A percentile compares a stretch with the other conserved stretches of the same genome.
Evolutionary conservation across 441 rosid species (phyloP).

Genomic region (Aquilaria agallochum): DNA sequence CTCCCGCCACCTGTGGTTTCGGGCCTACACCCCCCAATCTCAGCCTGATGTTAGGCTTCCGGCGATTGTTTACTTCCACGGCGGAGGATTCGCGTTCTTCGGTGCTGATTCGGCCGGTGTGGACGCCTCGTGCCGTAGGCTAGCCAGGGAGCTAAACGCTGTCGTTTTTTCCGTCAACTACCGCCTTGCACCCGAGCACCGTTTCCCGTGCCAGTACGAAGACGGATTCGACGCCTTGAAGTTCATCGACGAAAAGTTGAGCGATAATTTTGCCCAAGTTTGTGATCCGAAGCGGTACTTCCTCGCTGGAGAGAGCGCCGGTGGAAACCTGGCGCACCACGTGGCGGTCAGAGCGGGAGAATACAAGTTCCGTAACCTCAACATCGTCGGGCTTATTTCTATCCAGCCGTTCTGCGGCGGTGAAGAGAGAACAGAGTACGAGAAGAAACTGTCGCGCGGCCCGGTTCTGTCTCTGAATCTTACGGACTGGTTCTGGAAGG

Average conservation of each 20-base stretch:
- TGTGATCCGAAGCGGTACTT: constrained; percentile 9
- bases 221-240: too few species aligned
- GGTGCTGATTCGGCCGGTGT: not conserved
- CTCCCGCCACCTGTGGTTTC: constrained; percentile 1
- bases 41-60: not conserved
- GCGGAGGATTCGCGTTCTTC: constrained; percentile 2
- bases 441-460: not conserved
- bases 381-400: constrained; percentile 18
- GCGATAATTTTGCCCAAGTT: not conserved
- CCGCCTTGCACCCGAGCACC: too few species aligned
- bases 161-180: too few species aligned
- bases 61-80: constrained; percentile 1
- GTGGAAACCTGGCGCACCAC: constrained; percentile 26
- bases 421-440: constrained; percentile 21
- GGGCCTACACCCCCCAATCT: not conserved
- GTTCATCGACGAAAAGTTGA: not conserved
- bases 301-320: constrained; percentile 27
- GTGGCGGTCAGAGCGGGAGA: constrained; percentile 19
- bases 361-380: constrained; percentile 3
- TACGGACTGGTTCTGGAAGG: constrained; percentile 26
- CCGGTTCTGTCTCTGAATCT: constrained; percentile 2
- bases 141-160: not conserved
- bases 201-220: too few species aligned
- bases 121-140: not conserved
- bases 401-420: constrained; percentile 25